phyloP scores from a whole-genome alignment of 2,329 filamentous ascomycete genomes.

The Aureobasidium mangrovei region DNA sequence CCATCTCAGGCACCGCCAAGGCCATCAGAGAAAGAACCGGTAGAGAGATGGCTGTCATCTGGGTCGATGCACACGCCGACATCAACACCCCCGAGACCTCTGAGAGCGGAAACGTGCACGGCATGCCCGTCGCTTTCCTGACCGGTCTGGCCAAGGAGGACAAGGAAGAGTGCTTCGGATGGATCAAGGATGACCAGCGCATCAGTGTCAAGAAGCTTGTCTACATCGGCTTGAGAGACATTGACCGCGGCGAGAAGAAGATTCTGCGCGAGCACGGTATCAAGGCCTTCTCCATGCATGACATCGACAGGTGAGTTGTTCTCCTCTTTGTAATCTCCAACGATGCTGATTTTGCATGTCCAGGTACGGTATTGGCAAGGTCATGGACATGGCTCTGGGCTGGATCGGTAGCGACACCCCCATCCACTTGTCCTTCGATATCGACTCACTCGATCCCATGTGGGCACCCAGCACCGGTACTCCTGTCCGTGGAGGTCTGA shows the following conservation, averaged over 20 bases:
- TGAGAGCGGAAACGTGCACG: conserved; percentile 88
- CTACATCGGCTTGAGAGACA: conserved; percentile 91
- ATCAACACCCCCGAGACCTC: conserved; percentile 94
- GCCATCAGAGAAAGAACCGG: conserved; percentile 75
- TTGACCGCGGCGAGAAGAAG: conserved; percentile 88
- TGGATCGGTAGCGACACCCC: conserved; percentile 92
- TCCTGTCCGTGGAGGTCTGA: conserved; percentile 85
- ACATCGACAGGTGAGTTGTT: conserved; percentile 68
- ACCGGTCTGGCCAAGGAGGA: conserved; percentile 75
- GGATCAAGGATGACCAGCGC: conserved; percentile 66
- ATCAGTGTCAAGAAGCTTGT: conserved; percentile 77
- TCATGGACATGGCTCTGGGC: conserved; percentile 96
- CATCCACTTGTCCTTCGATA: conserved; percentile 94
- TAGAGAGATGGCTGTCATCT: conserved; percentile 86
- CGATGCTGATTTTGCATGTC: background rate
- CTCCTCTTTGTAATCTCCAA: conserved; percentile 8
- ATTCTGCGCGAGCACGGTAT: conserved; percentile 82
- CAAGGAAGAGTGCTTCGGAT: conserved; percentile 75
- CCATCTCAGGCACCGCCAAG: conserved; percentile 76
- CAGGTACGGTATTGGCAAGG: conserved; percentile 84
- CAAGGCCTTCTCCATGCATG: conserved; percentile 97
- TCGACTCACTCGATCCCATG: conserved; percentile 90
- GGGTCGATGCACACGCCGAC: conserved; percentile 96
- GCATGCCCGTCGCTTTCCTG: conserved; percentile 92
- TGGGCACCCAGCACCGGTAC: conserved; percentile 96